Evolutionary conservation across 1,284 basidiomycete species (phyloP).

Genomic region (Boletus hoseneyae): DNA sequence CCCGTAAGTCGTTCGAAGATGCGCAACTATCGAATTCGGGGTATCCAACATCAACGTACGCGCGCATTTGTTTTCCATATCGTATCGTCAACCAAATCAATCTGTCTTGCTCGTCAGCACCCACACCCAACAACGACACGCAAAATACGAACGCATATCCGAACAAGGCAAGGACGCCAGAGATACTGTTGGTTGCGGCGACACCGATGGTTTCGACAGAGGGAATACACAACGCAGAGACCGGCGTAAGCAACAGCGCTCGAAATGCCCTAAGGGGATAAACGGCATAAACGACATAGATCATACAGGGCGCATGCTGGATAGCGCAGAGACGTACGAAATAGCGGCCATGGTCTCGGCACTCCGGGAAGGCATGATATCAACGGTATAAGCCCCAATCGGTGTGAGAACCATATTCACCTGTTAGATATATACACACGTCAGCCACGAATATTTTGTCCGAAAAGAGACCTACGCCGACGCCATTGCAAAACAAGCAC

Average conservation of each 20-base stretch:
- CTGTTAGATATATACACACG: constrained; percentile 19
- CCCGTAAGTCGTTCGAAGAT: no score
- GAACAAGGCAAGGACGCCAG: constrained; percentile 40
- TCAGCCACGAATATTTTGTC: background rate
- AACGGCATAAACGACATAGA: background rate
- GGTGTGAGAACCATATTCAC: constrained; percentile 49
- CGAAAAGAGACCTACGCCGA: constrained; percentile 38
- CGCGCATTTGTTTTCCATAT: constrained; percentile 46
- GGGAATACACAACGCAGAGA: constrained; percentile 31
- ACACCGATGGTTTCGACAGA: constrained; percentile 53
- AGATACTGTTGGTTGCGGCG: constrained; percentile 47
- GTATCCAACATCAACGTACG: constrained; percentile 45
- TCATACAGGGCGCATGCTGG: no score
- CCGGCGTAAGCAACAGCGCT: constrained; percentile 33
- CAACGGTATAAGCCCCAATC: constrained; percentile 54
- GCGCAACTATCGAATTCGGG: constrained; percentile 17
- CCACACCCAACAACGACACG: background rate
- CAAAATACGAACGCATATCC: constrained; percentile 42
- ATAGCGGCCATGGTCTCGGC: constrained; percentile 51
- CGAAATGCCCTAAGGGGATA: constrained; percentile 40
- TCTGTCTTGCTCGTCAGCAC: constrained; percentile 26
- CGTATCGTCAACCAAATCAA: constrained; percentile 40
- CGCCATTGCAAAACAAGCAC: constrained; percentile 47
- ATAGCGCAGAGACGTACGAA: constrained; percentile 27
- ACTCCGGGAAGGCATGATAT: constrained; percentile 48